Evolutionary conservation across 495 filamentous ascomycete genomes (phyloP), one percentile per base, ranked within the genome.

Genomic region (Delitschia confertaspora): DNA sequence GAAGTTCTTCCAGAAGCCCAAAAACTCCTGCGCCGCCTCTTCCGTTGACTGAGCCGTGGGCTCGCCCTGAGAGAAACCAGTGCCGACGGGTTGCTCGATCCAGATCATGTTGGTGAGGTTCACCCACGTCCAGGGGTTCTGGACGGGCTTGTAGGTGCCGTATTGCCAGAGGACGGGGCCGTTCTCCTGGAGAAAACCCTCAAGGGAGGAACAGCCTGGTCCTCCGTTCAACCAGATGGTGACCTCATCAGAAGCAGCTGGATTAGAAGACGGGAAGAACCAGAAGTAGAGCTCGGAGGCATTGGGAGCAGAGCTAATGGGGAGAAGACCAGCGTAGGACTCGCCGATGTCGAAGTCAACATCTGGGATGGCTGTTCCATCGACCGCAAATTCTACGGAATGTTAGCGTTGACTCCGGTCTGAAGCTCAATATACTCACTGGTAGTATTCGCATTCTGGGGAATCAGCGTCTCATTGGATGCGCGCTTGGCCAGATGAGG

Each of bases 21-120:
- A 40, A 55, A 82, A 82, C 34, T 80, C 69, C 43, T 68, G 55
- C 0, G 75, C 76, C 19, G 69, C 69, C 23, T 79, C 70, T 20
- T 74, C 69, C 48, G 79, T 66, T 29, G 65, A 67, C 2, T 55
- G 71, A 18, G 72, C 74, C 10, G 65, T 72, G 1, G 74, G 70
- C 0, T 58, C 70, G 1, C 76, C 77, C 38, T 68, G 66, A 1
- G 72, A 67, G 50, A 73, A 82, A 3, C 78, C 85, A 7, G 82
- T 85, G 24, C 84, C 82, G 10, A 85, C 76, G 0, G 85, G 85
- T 52, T 88, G 83, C 37, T 86, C 82, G 14, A 85, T 62, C 62
- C 75, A 88, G 33, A 88, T 69, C 50, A 86, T 68, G 53, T 88
- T 88, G 33, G 83, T 85, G 31, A 91, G 64, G 29, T 82, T 85